Percentiles rank a stretch among this genome's conserved stretches.
Evolutionary conservation across 2,329 filamentous ascomycete genomes (phyloP).

Genomic region (Cyphellophora attinorum): DNA sequence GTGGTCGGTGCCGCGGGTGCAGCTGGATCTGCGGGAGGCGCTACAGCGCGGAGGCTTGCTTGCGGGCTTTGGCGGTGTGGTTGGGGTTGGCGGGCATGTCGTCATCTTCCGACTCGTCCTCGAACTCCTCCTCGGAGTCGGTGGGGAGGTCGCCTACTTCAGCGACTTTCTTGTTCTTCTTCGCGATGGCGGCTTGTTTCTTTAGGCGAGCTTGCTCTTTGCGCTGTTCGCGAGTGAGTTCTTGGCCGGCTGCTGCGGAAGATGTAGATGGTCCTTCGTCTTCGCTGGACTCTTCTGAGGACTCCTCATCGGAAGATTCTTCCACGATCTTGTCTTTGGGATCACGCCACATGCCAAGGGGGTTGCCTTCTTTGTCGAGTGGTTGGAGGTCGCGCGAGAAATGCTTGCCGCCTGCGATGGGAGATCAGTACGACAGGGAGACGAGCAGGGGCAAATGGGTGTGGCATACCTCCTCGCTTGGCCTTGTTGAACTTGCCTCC

Average conservation of each 20-base stretch:
- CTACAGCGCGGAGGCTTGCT: slow-evolving; percentile 46
- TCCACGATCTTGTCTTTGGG: slow-evolving; percentile 20
- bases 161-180: slow-evolving; percentile 59
- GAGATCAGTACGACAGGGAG: slow-evolving; percentile 6
- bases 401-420: slow-evolving; percentile 85
- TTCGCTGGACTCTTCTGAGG: slow-evolving; percentile 38
- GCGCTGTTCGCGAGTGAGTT: slow-evolving; percentile 75
- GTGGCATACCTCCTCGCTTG: slow-evolving; percentile 68
- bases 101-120: slow-evolving; percentile 27
- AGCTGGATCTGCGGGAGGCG: too few relatives aligned
- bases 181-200: slow-evolving; percentile 79
- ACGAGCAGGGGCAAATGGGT: slow-evolving; percentile 3
- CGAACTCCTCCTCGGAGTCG: slow-evolving; percentile 42
- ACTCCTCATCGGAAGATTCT: slow-evolving; percentile 39
- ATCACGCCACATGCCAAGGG: slow-evolving; percentile 73
- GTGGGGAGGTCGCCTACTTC: slow-evolving; percentile 80
- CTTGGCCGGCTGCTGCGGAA: slow-evolving; percentile 28
- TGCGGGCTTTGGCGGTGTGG: slow-evolving; percentile 58
- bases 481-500: slow-evolving; percentile 93
- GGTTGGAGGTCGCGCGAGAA: slow-evolving; percentile 89
- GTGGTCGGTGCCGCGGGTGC: slow-evolving; percentile 47
- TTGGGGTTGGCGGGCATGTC: slow-evolving; percentile 74
- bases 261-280: slow-evolving; percentile 40
- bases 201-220: slow-evolving; percentile 78
- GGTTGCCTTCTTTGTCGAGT: slow-evolving; percentile 79